phyloP scores from a whole-genome alignment of 1,139 yeast genomes.

The Candida freyschussii region DNA sequence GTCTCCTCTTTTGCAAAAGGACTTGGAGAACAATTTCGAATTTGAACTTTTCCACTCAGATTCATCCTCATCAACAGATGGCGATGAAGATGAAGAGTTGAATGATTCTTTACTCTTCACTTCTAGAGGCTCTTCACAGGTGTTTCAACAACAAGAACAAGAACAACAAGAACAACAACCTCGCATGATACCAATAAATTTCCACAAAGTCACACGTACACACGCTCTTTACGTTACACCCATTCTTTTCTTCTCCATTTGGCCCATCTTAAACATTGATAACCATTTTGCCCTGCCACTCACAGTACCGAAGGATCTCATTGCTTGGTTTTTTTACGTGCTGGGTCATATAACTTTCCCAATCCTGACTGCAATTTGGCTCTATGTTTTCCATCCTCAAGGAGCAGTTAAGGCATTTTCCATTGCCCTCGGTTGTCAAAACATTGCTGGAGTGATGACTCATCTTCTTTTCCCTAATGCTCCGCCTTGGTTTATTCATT shows the following conservation, averaged over 20 bases:
- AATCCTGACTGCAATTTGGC: constrained; percentile 55
- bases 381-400: constrained; percentile 63
- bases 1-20: constrained; percentile 3
- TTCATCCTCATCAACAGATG: constrained; percentile 3
- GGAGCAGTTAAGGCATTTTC: constrained; percentile 52
- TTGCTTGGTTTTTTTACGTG: constrained; percentile 60
- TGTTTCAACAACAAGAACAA: constrained; percentile 1
- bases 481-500: constrained; percentile 67
- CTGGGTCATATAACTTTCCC: constrained; percentile 57
- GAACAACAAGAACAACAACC: too few relatives aligned
- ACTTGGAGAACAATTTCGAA: constrained; percentile 9
- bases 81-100: constrained; percentile 1
- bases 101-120: too few relatives aligned
- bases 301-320: constrained; percentile 41
- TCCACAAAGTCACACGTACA: constrained; percentile 13
- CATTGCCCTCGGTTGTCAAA: constrained; percentile 52
- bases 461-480: constrained; percentile 62
- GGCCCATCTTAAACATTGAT: constrained; percentile 25
- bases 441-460: constrained; percentile 53
- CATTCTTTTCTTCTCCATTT: constrained; percentile 19
- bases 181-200: constrained; percentile 9
- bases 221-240: constrained; percentile 23
- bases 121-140: constrained; percentile 1
- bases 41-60: constrained; percentile 7
- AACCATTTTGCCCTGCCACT: constrained; percentile 20